Evolutionary conservation across 768 basidiomycete species (phyloP).

Genomic region (Lyophyllum shimeji): DNA sequence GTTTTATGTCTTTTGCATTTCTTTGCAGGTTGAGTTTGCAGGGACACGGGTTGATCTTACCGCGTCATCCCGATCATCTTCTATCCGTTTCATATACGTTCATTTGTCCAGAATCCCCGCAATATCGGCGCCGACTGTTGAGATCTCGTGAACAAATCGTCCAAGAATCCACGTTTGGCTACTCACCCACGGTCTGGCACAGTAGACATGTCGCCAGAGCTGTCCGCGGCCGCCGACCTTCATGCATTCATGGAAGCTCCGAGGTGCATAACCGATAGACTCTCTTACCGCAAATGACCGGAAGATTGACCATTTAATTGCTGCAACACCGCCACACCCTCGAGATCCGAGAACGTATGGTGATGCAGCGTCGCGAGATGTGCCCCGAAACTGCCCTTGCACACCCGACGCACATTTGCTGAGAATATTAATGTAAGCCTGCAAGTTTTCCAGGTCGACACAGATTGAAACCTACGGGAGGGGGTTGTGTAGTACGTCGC

Average conservation of each 20-base stretch:
- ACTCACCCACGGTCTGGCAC: not conserved
- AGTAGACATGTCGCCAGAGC: not conserved
- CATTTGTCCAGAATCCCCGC: too few species aligned
- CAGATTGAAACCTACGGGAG: too few species aligned
- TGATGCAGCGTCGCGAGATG: too few species aligned
- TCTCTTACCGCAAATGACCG: too few species aligned
- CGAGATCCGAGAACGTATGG: too few species aligned
- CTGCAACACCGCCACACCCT: too few species aligned
- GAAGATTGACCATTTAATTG: too few species aligned
- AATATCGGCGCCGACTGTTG: not conserved
- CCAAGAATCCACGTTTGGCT: not conserved
- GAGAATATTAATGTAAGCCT: not conserved
- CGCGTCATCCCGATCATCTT: not conserved
- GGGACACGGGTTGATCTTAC: not conserved
- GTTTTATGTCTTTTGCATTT: not conserved
- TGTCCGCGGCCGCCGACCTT: not conserved
- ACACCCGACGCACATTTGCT: too few species aligned
- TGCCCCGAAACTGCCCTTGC: too few species aligned
- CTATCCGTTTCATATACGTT: not conserved
- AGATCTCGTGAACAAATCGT: not conserved
- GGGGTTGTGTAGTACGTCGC: not conserved
- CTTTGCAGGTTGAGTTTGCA: not conserved
- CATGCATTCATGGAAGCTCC: not conserved
- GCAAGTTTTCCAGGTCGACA: not conserved
- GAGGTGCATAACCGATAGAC: too few species aligned